Conservation (phyloP, 768 basidiomycete genomes). For the Boletus tylopilopsis region DNA sequence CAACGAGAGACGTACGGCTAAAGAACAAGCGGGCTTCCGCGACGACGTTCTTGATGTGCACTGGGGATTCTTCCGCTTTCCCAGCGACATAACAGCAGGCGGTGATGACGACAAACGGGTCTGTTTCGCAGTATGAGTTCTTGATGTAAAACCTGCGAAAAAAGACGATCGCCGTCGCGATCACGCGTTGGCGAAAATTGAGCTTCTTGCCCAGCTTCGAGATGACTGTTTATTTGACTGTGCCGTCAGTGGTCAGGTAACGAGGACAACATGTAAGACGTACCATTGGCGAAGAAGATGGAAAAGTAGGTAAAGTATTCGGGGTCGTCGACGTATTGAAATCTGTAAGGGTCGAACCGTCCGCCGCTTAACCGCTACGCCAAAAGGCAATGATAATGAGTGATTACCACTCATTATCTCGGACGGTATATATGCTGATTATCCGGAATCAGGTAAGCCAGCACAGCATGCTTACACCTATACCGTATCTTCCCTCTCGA, state of each 20-base stretch:
- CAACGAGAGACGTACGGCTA: conserved; percentile 46
- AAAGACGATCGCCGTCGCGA: conserved; percentile 92
- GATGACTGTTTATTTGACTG: conserved; percentile 72
- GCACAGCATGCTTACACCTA: too few relatives aligned
- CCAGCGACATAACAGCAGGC: conserved; percentile 96
- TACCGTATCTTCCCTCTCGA: too few relatives aligned
- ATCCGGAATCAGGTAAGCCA: too few relatives aligned
- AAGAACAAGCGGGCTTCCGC: conserved; percentile 78
- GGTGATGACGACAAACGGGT: conserved; percentile 87
- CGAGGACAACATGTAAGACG: conserved; percentile 11
- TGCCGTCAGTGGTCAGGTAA: too few relatives aligned
- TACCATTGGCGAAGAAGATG: conserved; percentile 88
- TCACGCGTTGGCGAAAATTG: conserved; percentile 80
- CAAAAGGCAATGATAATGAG: too few relatives aligned
- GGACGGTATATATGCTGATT: too few relatives aligned
- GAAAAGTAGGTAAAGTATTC: conserved; percentile 77
- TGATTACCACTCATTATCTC: too few relatives aligned
- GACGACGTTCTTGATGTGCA: conserved; percentile 91
- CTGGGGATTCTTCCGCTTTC: conserved; percentile 94
- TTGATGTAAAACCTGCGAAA: conserved; percentile 97
- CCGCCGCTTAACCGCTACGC: too few relatives aligned
- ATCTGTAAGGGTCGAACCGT: too few relatives aligned
- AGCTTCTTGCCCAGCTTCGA: conserved; percentile 84
- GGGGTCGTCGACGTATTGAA: conserved; percentile 72
- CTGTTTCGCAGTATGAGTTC: conserved; percentile 93